Percentiles rank a stretch among this genome's conserved stretches.
phyloP scores from a whole-genome alignment of 768 basidiomycete species.

The Suillus hirtellus region DNA sequence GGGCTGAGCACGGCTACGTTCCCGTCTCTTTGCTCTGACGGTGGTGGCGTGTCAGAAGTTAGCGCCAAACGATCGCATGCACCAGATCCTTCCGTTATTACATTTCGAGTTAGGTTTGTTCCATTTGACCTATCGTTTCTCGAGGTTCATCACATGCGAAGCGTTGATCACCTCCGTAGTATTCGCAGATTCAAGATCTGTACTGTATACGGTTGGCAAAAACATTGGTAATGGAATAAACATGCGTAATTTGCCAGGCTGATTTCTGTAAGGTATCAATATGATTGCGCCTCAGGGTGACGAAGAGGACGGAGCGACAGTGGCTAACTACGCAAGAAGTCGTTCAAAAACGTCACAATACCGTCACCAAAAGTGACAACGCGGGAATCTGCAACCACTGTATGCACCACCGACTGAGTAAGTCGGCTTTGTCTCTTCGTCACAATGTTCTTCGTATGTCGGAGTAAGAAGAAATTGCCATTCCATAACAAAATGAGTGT shows the following conservation, averaged over 20 bases:
- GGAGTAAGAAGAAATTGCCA: constrained; percentile 22
- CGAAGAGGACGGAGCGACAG: neutral
- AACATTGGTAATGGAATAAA: constrained; percentile 5
- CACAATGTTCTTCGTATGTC: constrained; percentile 36
- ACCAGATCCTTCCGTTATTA: neutral
- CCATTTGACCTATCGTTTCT: constrained; percentile 1
- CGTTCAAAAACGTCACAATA: constrained; percentile 40
- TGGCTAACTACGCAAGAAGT: constrained; percentile 25
- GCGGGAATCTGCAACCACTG: constrained; percentile 39
- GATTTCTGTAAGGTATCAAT: neutral
- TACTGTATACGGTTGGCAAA: constrained; percentile 2
- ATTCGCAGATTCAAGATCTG: constrained; percentile 6
- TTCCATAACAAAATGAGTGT: constrained; percentile 17
- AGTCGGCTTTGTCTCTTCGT: constrained; percentile 33
- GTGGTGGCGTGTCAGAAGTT: neutral
- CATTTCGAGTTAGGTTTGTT: constrained; percentile 5
- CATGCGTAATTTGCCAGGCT: constrained; percentile 5
- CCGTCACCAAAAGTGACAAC: constrained; percentile 43
- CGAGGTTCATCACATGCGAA: constrained; percentile 3
- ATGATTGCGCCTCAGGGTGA: neutral
- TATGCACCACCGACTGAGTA: constrained; percentile 40
- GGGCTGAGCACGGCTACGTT: neutral
- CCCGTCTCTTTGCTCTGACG: neutral
- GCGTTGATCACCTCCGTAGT: constrained; percentile 4
- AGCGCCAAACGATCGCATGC: neutral